Base-by-base conservation (phyloP, 2,329 filamentous ascomycete genomes). In the Aspergillaceae sp. region DNA sequence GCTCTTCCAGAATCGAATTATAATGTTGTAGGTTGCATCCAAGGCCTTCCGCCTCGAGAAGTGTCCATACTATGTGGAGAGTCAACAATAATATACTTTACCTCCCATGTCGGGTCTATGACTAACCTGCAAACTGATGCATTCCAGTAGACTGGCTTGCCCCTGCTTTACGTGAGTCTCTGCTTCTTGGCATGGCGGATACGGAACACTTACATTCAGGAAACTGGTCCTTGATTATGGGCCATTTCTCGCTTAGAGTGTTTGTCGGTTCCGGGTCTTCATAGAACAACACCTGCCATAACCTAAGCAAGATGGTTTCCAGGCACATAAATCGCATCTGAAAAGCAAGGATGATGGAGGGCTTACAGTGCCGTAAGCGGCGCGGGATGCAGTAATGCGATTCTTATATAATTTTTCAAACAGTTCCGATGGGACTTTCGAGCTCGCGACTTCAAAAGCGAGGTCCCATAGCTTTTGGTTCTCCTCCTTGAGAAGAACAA, bases 1-100 rank as follows among this genome's bases (percentile, higher is more conserved):
- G 80, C 57, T 77, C 76, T 69, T 94, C 85, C 55, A 94, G 79
- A 51, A 94, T 68, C 27, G 87, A 87, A 78, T 87, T 91, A 78
- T 94, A 94, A 74, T 94, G 88, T 77, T 94, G 88, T 41, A 94
- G 78, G 75, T 90, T 94, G 67, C 83, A 85, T 52, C 88, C 88
- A 45, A 92, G 76, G 33, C 88, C 88, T 69, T 92, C 87, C 51
- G 83, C 77, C 72, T 89, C 83, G 45, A 94, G 79, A 1, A 85
- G 85, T 32, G 82, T 82, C 88, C 88, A 94, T 54, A 87, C 63
- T 56, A 29, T 4, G 32, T 3, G 8, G 37, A 2, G 7, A 7
- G 43, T 55, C 45, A 55, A 46, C n/a, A 11, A 19, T 19, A 19
- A 36, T 11, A 29, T 27, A 7, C 3, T 32, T 45, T 7, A 4